phyloP scores from a whole-genome alignment of 2,329 filamentous ascomycete genomes.

The Biscogniauxia sp. region DNA sequence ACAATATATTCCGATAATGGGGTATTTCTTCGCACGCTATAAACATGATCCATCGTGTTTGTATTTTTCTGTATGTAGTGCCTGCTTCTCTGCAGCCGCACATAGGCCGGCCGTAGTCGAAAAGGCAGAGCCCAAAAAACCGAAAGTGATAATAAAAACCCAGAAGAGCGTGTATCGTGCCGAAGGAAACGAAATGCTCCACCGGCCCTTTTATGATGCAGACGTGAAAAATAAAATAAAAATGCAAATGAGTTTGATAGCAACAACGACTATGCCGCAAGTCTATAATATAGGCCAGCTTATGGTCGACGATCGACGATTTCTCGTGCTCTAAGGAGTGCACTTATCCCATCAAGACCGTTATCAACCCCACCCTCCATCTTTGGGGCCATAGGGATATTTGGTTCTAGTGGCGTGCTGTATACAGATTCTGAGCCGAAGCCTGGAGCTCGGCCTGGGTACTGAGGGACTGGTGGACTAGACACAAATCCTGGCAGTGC shows the following conservation, averaged over 20 bases:
- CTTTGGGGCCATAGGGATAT: slow-evolving; percentile 11
- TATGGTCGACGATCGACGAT: slow-evolving; percentile 49
- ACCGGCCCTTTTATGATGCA: not conserved
- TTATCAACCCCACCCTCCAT: slow-evolving; percentile 18
- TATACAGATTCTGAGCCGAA: slow-evolving; percentile 8
- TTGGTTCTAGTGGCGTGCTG: slow-evolving; percentile 13
- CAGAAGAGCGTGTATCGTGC: not conserved
- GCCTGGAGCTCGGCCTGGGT: slow-evolving; percentile 4
- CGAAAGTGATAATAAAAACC: not conserved
- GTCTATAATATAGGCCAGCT: not conserved
- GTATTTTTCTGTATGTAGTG: not conserved
- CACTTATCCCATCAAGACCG: slow-evolving; percentile 56
- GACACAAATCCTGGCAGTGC: slow-evolving; percentile 10
- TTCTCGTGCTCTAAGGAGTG: slow-evolving; percentile 57
- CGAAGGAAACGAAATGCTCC: not conserved
- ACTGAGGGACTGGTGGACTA: slow-evolving; percentile 10
- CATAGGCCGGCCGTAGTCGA: not conserved
- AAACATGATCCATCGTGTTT: not conserved
- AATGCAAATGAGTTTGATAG: not conserved
- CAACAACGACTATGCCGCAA: not conserved
- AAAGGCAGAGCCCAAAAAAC: not conserved
- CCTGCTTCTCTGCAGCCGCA: not conserved
- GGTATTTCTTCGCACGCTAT: not conserved
- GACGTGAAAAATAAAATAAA: not conserved
- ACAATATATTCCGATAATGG: not conserved